phyloP scores from a whole-genome alignment of 2,329 filamentous ascomycete species.

The Cladobotryum protrusum region DNA sequence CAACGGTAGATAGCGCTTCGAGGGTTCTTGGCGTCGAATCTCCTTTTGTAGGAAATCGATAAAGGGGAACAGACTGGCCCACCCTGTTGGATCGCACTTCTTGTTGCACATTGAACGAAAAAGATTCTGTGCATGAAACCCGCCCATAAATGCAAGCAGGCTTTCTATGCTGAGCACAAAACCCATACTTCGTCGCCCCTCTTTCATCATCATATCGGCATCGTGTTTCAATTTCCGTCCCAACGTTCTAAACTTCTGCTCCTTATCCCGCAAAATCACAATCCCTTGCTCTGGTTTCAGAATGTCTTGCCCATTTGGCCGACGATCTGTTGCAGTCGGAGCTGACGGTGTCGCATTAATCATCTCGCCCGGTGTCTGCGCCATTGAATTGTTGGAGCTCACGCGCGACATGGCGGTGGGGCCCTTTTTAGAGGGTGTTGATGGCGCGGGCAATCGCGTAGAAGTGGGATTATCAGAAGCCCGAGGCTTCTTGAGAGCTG shows the following conservation, averaged over 20 bases:
- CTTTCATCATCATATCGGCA: slow-evolving; percentile 39
- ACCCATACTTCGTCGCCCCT: slow-evolving; percentile 21
- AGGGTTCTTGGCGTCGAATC: slow-evolving; percentile 28
- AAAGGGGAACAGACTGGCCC: slow-evolving; percentile 41
- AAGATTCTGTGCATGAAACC: slow-evolving; percentile 45
- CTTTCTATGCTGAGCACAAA: slow-evolving; percentile 43
- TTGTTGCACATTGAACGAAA: slow-evolving; percentile 38
- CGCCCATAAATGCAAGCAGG: slow-evolving; percentile 47
- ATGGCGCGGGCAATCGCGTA: slow-evolving; percentile 33
- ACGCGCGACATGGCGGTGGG: slow-evolving; percentile 47
- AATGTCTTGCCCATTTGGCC: slow-evolving; percentile 28
- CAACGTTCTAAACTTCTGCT: slow-evolving; percentile 32
- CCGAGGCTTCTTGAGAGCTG: slow-evolving; percentile 37
- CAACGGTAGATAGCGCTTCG: slow-evolving; percentile 32
- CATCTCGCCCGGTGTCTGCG: slow-evolving; percentile 44
- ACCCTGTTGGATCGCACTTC: slow-evolving; percentile 34
- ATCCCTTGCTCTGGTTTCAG: slow-evolving; percentile 19
- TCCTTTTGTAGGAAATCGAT: slow-evolving; percentile 34
- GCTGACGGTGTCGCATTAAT: slow-evolving; percentile 28
- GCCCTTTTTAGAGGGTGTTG: slow-evolving; percentile 47
- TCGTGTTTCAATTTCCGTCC: slow-evolving; percentile 50
- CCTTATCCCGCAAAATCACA: slow-evolving; percentile 28
- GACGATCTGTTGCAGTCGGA: slow-evolving; percentile 20
- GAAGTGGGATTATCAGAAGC: slow-evolving; percentile 34
- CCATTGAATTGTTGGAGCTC: slow-evolving; percentile 47